phyloP scores from a whole-genome alignment of 768 basidiomycete genomes.

The Boletus rubescentipes region DNA sequence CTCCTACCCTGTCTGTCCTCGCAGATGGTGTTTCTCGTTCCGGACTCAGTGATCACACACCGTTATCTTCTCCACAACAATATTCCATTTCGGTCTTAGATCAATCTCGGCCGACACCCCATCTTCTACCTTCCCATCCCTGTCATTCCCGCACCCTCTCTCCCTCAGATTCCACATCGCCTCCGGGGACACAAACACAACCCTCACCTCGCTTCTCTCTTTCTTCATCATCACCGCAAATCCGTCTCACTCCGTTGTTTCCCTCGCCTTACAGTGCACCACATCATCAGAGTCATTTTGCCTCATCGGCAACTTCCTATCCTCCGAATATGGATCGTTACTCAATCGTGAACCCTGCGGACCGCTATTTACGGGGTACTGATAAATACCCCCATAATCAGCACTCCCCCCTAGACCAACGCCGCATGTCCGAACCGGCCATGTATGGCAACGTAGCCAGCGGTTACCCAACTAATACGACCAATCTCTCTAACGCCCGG shows the following conservation, averaged over 20 bases:
- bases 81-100: slow-evolving; percentile 15
- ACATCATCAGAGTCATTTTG: slow-evolving; percentile 45
- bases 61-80: slow-evolving; percentile 14
- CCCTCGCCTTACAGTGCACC: slow-evolving; percentile 43
- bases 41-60: slow-evolving; percentile 32
- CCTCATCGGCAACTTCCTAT: slow-evolving; percentile 41
- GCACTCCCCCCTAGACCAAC: slow-evolving; percentile 48
- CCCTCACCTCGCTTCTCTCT: slow-evolving; percentile 30
- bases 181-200: neutral
- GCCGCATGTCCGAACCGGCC: slow-evolving; percentile 70
- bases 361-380: slow-evolving; percentile 41
- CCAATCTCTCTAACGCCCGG: slow-evolving; percentile 34
- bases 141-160: slow-evolving; percentile 13
- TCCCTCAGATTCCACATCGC: neutral
- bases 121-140: slow-evolving; percentile 18
- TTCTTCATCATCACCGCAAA: slow-evolving; percentile 46
- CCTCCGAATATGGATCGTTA: slow-evolving; percentile 42
- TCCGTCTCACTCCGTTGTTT: slow-evolving; percentile 38
- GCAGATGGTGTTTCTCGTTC: slow-evolving; percentile 34
- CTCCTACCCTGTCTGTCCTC: slow-evolving; percentile 31
- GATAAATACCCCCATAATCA: slow-evolving; percentile 37
- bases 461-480: slow-evolving; percentile 31
- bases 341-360: slow-evolving; percentile 37
- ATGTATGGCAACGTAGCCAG: slow-evolving; percentile 45
- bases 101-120: slow-evolving; percentile 20